A percentile compares a stretch with the other conserved stretches of the same genome.
These are phyloP conservation scores for Phlegmacium glaucopus DNA, from an alignment of 768 basidiomycete genomes.

Conservation along the genomic window DNA sequence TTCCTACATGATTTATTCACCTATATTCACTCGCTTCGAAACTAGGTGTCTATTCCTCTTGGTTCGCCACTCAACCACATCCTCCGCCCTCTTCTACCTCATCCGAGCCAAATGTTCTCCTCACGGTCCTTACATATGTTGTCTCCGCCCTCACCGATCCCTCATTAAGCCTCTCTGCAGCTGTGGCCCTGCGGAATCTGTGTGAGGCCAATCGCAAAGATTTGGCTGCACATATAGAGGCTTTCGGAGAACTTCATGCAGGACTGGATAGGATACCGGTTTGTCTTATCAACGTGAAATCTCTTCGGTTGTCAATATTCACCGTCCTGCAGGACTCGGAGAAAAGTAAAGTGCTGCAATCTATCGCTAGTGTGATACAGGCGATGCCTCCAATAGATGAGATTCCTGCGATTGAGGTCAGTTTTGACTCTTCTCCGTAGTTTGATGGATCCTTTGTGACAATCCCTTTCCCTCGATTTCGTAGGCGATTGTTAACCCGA, in stretches of 20 bases:
- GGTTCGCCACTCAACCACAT: constrained; percentile 59
- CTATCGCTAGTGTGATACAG: constrained; percentile 91
- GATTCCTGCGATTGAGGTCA: constrained; percentile 72
- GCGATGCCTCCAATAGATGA: constrained; percentile 78
- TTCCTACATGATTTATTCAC: not conserved
- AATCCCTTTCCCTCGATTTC: not conserved
- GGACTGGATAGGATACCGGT: constrained; percentile 74
- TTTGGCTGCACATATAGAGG: constrained; percentile 77
- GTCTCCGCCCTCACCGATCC: constrained; percentile 68
- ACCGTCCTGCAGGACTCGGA: constrained; percentile 63
- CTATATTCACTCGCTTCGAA: not conserved
- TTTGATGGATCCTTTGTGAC: not conserved
- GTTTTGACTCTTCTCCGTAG: constrained; percentile 13
- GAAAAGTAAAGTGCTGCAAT: constrained; percentile 87
- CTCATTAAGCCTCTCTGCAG: constrained; percentile 64
- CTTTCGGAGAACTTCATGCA: constrained; percentile 83
- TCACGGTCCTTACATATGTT: constrained; percentile 66
- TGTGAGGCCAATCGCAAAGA: constrained; percentile 89
- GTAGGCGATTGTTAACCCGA: constrained; percentile 73
- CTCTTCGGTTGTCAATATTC: not conserved
- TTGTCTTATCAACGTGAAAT: not conserved
- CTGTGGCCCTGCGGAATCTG: constrained; percentile 77
- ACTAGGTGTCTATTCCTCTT: constrained; percentile 71
- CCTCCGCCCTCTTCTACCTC: constrained; percentile 14
- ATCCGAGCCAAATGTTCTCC: constrained; percentile 43